Conservation (phyloP, 1,284 basidiomycete species). For the Earliella scabrosa region DNA sequence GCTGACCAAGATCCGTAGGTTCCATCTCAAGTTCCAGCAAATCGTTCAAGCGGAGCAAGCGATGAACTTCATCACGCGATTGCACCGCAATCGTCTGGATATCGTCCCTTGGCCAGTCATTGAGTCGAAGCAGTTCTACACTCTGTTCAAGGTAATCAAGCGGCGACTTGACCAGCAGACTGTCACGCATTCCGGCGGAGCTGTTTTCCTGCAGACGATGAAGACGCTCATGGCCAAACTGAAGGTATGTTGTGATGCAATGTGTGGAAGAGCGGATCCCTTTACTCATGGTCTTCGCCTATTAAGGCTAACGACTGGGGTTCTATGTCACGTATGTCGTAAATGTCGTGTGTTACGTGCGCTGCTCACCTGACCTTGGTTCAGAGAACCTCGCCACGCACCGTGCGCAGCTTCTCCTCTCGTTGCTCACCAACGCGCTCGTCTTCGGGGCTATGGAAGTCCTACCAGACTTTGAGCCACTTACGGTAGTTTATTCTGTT, state of each 20-base stretch:
- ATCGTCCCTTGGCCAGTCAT: slow-evolving; percentile 73
- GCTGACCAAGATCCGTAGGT: slow-evolving; percentile 39
- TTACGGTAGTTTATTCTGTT: slow-evolving; percentile 44
- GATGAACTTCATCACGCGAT: slow-evolving; percentile 60
- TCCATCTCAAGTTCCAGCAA: slow-evolving; percentile 54
- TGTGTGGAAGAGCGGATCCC: too few relatives aligned
- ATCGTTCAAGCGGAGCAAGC: slow-evolving; percentile 65
- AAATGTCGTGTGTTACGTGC: too few relatives aligned
- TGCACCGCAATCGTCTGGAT: slow-evolving; percentile 55
- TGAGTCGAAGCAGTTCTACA: slow-evolving; percentile 62
- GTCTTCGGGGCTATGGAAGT: slow-evolving; percentile 50
- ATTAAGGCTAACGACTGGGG: slow-evolving; percentile 67
- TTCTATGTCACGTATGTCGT: slow-evolving; percentile 57
- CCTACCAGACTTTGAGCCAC: slow-evolving; percentile 47
- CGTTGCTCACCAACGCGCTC: slow-evolving; percentile 49
- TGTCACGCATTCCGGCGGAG: slow-evolving; percentile 53
- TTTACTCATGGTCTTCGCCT: not conserved
- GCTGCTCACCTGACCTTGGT: not conserved
- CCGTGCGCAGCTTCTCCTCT: slow-evolving; percentile 48
- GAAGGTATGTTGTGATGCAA: too few relatives aligned
- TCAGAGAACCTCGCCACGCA: slow-evolving; percentile 63
- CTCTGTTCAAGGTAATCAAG: slow-evolving; percentile 51
- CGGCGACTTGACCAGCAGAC: slow-evolving; percentile 49
- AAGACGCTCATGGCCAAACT: slow-evolving; percentile 72
- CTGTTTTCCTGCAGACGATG: slow-evolving; percentile 57